Conservation (phyloP, 305 asterid genomes). For the Fraxinus latifolia region DNA sequence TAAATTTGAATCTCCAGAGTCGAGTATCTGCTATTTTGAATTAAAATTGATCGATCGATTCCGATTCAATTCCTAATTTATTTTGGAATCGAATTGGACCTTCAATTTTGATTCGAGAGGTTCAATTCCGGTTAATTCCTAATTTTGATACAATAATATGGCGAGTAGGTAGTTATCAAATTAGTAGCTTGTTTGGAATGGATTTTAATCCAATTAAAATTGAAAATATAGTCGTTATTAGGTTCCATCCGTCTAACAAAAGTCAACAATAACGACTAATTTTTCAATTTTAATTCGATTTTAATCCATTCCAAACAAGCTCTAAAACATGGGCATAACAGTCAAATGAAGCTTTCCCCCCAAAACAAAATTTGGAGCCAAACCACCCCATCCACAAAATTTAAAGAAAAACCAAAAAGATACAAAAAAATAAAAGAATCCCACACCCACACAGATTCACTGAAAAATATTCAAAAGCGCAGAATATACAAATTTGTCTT, state of each 20-base stretch:
- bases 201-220: too few relatives aligned
- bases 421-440: neutral
- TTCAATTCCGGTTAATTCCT: neutral
- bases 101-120: neutral
- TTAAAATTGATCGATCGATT: too few relatives aligned
- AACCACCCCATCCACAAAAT: constrained; percentile 19
- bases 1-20: neutral
- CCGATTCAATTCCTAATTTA: neutral
- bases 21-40: neutral
- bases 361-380: constrained; percentile 25
- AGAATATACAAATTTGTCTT: neutral
- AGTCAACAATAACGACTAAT: too few relatives aligned
- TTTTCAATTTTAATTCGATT: too few relatives aligned
- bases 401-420: neutral
- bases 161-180: neutral
- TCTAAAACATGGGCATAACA: neutral
- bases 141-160: neutral
- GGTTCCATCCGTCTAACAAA: too few relatives aligned
- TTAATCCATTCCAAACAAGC: too few relatives aligned
- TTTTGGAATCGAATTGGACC: neutral
- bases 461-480: neutral
- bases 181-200: too few relatives aligned
- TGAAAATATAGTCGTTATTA: too few relatives aligned
- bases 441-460: neutral
- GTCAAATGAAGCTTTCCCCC: neutral